These are phyloP conservation scores for Fraxinus albicans DNA, from an alignment of 305 asterid genomes.

Conservation along the genomic window DNA sequence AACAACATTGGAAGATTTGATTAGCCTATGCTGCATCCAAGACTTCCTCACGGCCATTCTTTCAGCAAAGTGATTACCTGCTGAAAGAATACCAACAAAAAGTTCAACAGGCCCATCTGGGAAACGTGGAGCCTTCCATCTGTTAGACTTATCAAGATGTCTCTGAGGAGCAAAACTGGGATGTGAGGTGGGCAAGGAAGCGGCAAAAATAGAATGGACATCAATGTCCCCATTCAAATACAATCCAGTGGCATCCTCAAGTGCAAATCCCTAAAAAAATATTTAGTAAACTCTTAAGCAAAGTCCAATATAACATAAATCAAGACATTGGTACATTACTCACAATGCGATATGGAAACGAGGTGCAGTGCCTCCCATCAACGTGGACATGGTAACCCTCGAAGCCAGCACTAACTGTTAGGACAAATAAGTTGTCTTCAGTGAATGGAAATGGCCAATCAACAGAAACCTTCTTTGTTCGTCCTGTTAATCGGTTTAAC, in stretches of 20 bases:
- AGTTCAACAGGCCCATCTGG: constrained; percentile 28
- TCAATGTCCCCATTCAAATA: constrained; percentile 35
- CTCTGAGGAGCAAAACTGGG: constrained; percentile 39
- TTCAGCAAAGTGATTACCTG: background rate
- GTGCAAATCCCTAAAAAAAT: constrained; percentile 28
- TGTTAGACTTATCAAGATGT: constrained; percentile 30
- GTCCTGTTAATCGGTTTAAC: constrained; percentile 40
- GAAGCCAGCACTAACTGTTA: constrained; percentile 38
- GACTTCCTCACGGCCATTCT: background rate
- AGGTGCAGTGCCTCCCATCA: constrained; percentile 38
- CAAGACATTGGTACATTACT: constrained; percentile 2
- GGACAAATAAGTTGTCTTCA: constrained; percentile 31
- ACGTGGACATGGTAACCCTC: constrained; percentile 39
- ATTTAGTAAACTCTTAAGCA: background rate
- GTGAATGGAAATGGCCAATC: constrained; percentile 40
- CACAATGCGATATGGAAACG: constrained; percentile 37
- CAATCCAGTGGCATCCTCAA: constrained; percentile 37
- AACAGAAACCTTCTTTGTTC: constrained; percentile 31
- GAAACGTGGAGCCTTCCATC: constrained; percentile 35
- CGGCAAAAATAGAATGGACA: constrained; percentile 28
- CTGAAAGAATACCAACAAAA: constrained; percentile 27
- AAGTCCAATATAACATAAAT: background rate
- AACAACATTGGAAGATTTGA: background rate
- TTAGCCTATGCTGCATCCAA: background rate
- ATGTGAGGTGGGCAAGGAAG: constrained; percentile 34